Conservation (phyloP, 179 eudicot species). For the Heliamphora pulchella region DNA sequence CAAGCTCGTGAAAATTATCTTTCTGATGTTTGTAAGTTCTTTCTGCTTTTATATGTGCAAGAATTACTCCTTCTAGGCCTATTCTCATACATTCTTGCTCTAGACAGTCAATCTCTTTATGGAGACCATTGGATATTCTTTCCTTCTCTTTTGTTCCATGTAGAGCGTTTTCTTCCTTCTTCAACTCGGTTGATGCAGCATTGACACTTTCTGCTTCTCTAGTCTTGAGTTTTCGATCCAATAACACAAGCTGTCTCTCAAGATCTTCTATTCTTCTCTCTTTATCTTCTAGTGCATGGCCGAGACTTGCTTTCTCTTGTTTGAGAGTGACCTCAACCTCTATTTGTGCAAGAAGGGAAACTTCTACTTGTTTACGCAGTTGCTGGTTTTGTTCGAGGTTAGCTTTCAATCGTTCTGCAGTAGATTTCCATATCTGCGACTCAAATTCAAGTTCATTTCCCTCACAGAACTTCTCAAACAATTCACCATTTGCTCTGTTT, state of each 20-base stretch:
- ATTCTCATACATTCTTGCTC: constrained; percentile 37
- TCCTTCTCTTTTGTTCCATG: constrained; percentile 19
- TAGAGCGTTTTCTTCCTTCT: constrained; percentile 9
- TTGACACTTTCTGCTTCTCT: constrained; percentile 12
- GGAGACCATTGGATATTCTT: constrained; percentile 9
- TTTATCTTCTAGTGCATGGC: constrained; percentile 23
- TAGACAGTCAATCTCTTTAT: constrained; percentile 22
- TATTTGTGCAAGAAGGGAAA: constrained; percentile 50
- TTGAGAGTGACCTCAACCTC: constrained; percentile 41
- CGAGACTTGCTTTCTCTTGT: constrained; percentile 36
- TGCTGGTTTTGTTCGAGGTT: constrained; percentile 46
- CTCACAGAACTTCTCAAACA: constrained; percentile 40
- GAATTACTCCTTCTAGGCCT: constrained; percentile 54
- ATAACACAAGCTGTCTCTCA: constrained; percentile 21
- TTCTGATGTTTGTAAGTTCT: constrained; percentile 23
- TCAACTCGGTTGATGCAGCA: constrained; percentile 12
- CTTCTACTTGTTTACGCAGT: constrained; percentile 49
- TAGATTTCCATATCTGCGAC: constrained; percentile 43
- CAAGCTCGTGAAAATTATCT: constrained; percentile 23
- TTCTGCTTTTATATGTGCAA: constrained; percentile 35
- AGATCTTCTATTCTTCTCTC: constrained; percentile 28
- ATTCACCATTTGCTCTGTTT: constrained; percentile 46
- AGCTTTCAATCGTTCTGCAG: constrained; percentile 41
- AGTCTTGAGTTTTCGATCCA: constrained; percentile 15
- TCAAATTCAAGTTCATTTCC: constrained; percentile 62